Conservation (phyloP, 1,139 yeast species). For the Barnettozyma hawaiiensis region DNA sequence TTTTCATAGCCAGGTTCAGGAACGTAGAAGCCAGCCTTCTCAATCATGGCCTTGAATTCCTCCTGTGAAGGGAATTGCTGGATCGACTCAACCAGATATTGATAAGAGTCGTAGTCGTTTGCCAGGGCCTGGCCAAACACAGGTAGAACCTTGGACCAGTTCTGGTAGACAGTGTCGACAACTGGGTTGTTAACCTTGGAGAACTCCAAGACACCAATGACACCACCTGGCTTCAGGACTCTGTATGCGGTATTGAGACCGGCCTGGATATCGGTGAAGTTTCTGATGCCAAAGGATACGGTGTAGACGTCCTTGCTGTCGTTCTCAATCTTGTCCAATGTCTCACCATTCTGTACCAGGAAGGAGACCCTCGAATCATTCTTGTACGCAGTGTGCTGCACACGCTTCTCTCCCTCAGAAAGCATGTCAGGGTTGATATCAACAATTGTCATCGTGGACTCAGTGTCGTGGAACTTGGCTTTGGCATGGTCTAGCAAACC, state of each 20-base stretch:
- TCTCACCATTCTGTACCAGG: constrained; percentile 90
- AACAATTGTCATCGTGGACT: constrained; percentile 81
- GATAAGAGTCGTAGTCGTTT: constrained; percentile 92
- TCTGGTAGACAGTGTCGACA: constrained; percentile 71
- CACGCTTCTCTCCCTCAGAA: constrained; percentile 80
- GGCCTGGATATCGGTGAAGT: constrained; percentile 89
- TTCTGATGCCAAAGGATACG: constrained; percentile 95
- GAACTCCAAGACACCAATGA: constrained; percentile 93
- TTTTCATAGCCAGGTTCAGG: constrained; percentile 91
- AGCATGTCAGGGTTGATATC: constrained; percentile 97
- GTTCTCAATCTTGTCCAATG: constrained; percentile 74
- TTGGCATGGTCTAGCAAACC: constrained; percentile 91
- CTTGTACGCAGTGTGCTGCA: constrained; percentile 42
- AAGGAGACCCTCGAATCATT: constrained; percentile 65
- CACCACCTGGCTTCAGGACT: constrained; percentile 96
- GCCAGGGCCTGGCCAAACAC: constrained; percentile 94
- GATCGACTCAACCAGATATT: constrained; percentile 91
- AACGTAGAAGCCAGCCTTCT: constrained; percentile 89
- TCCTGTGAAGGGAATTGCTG: constrained; percentile 90
- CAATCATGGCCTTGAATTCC: constrained; percentile 83
- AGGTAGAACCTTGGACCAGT: constrained; percentile 85
- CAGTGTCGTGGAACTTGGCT: constrained; percentile 64
- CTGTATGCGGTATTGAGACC: constrained; percentile 93
- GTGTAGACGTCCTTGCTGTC: constrained; percentile 93
- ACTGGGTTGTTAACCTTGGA: constrained; percentile 82